Percentiles rank a stretch among this genome's conserved stretches.
phyloP scores from a whole-genome alignment of 805 yeast species.

The Saturnispora kantuleensis region DNA sequence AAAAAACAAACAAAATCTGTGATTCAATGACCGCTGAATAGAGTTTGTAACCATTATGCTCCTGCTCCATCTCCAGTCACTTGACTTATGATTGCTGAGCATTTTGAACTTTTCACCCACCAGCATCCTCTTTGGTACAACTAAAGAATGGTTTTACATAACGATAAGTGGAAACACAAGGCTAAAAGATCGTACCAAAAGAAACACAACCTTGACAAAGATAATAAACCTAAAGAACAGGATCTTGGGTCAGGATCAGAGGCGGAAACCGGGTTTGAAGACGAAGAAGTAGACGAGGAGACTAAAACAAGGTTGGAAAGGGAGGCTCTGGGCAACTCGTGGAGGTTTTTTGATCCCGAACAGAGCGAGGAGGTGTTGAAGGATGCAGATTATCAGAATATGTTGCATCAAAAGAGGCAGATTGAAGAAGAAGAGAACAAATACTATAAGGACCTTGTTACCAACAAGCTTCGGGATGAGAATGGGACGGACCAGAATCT shows the following conservation, averaged over 20 bases:
- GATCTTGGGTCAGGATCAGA: not conserved
- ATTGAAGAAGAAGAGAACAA: conserved; percentile 9
- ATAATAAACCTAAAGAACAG: conserved; percentile 5
- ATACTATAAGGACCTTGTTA: conserved; percentile 3
- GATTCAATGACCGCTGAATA: too few relatives aligned
- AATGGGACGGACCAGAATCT: not conserved
- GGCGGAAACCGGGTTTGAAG: not conserved
- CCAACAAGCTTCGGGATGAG: conserved; percentile 7
- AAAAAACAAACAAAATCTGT: too few relatives aligned
- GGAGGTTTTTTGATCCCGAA: conserved; percentile 23
- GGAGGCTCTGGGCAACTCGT: conserved; percentile 15
- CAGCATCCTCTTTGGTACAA: not conserved
- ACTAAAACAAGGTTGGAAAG: conserved; percentile 7
- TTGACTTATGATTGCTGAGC: not conserved
- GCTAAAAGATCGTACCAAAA: conserved; percentile 33
- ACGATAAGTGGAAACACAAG: conserved; percentile 42
- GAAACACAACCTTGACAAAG: conserved; percentile 30
- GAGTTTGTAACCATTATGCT: too few relatives aligned
- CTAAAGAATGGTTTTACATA: conserved; percentile 38
- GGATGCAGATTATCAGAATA: conserved; percentile 16
- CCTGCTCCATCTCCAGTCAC: not conserved
- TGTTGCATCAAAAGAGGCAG: conserved; percentile 2
- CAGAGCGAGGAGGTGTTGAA: conserved; percentile 12
- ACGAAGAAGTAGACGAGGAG: conserved; percentile 8
- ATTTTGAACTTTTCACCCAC: not conserved